Conservation (phyloP, 2,329 filamentous ascomycete genomes). For the Epichloe brachyelytri region DNA sequence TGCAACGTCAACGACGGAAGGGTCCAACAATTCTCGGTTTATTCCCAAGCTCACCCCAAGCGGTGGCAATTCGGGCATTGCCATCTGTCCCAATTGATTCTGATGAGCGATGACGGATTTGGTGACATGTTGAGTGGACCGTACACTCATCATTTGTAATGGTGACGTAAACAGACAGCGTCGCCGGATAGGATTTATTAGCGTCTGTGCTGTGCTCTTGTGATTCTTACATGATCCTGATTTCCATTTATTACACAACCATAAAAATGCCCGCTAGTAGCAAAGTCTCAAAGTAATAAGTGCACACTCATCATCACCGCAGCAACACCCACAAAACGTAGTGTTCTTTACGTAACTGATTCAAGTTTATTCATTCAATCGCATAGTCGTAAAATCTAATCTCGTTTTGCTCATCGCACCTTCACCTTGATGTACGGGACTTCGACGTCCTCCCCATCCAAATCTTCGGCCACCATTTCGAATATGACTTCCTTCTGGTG, state of each 20-base stretch:
- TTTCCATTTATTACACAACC: no score
- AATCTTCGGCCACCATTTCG: conserved; percentile 86
- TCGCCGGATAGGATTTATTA: not conserved
- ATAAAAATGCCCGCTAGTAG: no score
- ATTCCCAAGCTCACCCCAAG: no score
- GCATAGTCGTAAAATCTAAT: conserved; percentile 5
- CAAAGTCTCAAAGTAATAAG: not conserved
- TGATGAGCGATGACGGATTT: not conserved
- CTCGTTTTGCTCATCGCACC: conserved; percentile 26
- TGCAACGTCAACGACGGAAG: no score
- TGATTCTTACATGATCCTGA: not conserved
- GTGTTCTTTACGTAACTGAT: not conserved
- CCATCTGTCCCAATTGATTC: no score
- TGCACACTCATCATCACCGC: not conserved
- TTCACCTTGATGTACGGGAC: conserved; percentile 93
- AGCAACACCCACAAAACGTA: no score
- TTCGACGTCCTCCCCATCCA: conserved; percentile 85
- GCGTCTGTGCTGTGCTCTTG: not conserved
- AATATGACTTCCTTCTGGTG: conserved; percentile 96
- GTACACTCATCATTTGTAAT: conserved; percentile 15
- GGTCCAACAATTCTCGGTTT: no score
- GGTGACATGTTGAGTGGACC: no score
- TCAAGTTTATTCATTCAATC: not conserved
- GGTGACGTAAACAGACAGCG: conserved; percentile 20
- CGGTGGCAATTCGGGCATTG: no score